phyloP scores from a whole-genome alignment of 1,139 yeast species.

The Hemisphaericaspora xylanilytica region DNA sequence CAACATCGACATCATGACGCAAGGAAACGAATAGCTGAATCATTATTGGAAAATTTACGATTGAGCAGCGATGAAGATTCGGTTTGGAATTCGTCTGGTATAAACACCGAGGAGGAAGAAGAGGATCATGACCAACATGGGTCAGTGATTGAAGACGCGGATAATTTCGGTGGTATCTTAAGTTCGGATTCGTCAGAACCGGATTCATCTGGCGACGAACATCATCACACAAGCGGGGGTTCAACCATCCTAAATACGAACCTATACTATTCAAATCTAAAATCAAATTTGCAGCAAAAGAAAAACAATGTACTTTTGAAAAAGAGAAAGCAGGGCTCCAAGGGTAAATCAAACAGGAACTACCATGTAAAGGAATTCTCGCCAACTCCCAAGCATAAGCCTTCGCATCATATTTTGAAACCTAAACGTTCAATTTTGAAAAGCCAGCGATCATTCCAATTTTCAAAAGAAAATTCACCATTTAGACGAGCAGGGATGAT shows the following conservation, averaged over 20 bases:
- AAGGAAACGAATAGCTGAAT: conserved; percentile 6
- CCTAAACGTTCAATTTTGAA: conserved; percentile 45
- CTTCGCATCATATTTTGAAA: conserved; percentile 42
- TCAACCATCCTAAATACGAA: conserved; percentile 20
- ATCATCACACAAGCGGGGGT: conserved; percentile 8
- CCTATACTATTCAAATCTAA: conserved; percentile 24
- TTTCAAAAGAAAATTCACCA: conserved; percentile 11
- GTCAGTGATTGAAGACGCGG: conserved; percentile 7
- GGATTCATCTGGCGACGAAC: conserved; percentile 21
- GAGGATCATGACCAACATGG: too few relatives aligned
- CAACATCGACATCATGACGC: conserved; percentile 6
- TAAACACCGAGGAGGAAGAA: conserved; percentile 17
- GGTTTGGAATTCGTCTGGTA: conserved; percentile 24
- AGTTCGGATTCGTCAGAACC: conserved; percentile 29
- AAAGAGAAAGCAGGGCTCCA: conserved; percentile 1
- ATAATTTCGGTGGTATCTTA: background rate
- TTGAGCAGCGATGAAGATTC: conserved; percentile 12
- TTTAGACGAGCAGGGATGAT: conserved; percentile 8
- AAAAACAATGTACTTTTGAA: conserved; percentile 5
- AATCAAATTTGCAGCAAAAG: conserved; percentile 13
- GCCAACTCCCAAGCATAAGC: conserved; percentile 45
- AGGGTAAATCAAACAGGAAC: background rate
- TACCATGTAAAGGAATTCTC: conserved; percentile 20
- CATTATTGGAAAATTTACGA: conserved; percentile 11
- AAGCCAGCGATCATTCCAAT: conserved; percentile 9